These are phyloP conservation scores for Wickerhamomyces chaumierensis DNA, from an alignment of 805 yeast species.

Conservation along the genomic window DNA sequence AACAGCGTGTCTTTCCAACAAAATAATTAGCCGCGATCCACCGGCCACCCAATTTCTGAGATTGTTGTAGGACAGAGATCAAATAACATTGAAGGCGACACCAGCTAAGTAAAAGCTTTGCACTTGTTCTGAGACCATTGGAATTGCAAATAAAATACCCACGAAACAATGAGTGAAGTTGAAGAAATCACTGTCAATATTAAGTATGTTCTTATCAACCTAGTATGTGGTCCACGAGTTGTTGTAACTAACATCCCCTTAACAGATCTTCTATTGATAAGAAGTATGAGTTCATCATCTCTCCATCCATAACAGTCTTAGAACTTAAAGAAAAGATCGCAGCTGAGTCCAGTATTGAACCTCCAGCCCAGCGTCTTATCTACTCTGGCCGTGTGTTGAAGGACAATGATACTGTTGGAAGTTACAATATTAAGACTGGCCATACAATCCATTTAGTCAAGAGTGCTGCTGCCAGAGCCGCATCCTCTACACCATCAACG, in stretches of 20 bases:
- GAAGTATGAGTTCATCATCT: slow-evolving; percentile 57
- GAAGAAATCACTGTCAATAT: slow-evolving; percentile 12
- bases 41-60: too few relatives aligned
- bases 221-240: too few relatives aligned
- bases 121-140: too few relatives aligned
- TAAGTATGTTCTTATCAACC: too few relatives aligned
- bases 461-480: slow-evolving; percentile 45
- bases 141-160: neutral
- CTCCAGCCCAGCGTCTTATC: slow-evolving; percentile 76
- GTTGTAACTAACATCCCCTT: slow-evolving; percentile 1
- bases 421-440: slow-evolving; percentile 75
- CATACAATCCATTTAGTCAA: slow-evolving; percentile 86
- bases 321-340: slow-evolving; percentile 62
- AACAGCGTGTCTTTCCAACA: too few relatives aligned
- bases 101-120: too few relatives aligned
- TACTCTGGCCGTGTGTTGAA: slow-evolving; percentile 91
- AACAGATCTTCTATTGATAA: slow-evolving; percentile 51
- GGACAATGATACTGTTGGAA: slow-evolving; percentile 62
- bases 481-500: slow-evolving; percentile 16
- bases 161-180: slow-evolving; percentile 14
- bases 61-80: too few relatives aligned
- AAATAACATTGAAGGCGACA: too few relatives aligned
- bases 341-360: slow-evolving; percentile 51
- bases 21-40: too few relatives aligned
- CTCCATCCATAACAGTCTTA: slow-evolving; percentile 42